phyloP scores from a whole-genome alignment of 1,284 basidiomycete genomes.

The Boletellus deceptivus region DNA sequence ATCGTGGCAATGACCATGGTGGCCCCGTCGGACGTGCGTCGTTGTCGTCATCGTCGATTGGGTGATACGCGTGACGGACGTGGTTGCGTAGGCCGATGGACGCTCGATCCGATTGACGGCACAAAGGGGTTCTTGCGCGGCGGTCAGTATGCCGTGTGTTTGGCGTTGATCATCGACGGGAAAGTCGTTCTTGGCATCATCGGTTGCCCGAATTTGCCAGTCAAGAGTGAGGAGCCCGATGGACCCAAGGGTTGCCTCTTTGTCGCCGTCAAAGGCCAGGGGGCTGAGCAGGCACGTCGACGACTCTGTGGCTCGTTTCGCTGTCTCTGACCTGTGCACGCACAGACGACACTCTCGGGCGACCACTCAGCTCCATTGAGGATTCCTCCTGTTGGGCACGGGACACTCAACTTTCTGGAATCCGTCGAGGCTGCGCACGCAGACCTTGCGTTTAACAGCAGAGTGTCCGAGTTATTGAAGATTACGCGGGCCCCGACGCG shows the following conservation, averaged over 20 bases:
- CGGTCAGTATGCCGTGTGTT: conserved; percentile 96
- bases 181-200: conserved; percentile 87
- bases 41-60: conserved; percentile 35
- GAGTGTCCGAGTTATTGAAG: conserved; percentile 69
- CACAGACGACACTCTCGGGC: conserved; percentile 44
- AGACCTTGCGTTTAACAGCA: conserved; percentile 82
- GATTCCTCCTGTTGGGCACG: conserved; percentile 47
- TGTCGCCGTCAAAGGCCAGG: conserved; percentile 79
- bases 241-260: conserved; percentile 79
- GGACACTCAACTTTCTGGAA: conserved; percentile 77
- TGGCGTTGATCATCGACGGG: conserved; percentile 86
- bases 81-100: conserved; percentile 72
- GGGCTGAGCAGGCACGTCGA: conserved; percentile 66
- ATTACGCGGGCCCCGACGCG: conserved; percentile 70
- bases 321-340: neutral
- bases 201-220: conserved; percentile 93
- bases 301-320: neutral
- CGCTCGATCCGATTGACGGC: conserved; percentile 90
- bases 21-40: conserved; percentile 75
- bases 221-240: conserved; percentile 50
- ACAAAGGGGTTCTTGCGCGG: conserved; percentile 96
- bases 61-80: neutral
- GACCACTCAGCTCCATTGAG: conserved; percentile 43
- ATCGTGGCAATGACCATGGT: conserved; percentile 81
- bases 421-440: conserved; percentile 93